These are phyloP conservation scores for Triticum turgidum DNA, from an alignment of 176 grass and related monocot species.

Conservation along the genomic window DNA sequence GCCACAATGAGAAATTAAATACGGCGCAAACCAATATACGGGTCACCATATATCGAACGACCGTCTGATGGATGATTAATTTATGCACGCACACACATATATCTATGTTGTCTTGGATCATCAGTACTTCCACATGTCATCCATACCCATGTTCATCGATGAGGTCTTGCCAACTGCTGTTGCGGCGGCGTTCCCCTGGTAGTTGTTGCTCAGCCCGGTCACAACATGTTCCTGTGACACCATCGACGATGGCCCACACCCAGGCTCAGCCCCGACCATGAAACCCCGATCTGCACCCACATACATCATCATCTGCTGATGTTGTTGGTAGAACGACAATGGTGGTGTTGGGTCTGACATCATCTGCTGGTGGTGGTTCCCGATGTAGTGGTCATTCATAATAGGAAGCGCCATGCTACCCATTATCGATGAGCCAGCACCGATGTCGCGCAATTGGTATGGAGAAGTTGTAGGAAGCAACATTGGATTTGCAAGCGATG, in stretches of 20 bases:
- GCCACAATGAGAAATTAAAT: neutral
- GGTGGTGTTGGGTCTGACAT: no score
- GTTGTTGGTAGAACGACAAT: neutral
- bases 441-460: neutral
- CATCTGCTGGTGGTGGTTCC: neutral
- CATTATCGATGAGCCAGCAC: neutral
- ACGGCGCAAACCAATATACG: neutral
- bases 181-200: neutral
- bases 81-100: neutral
- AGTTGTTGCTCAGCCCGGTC: conserved; percentile 4
- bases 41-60: neutral
- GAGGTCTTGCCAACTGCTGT: neutral
- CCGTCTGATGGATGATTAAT: neutral
- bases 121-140: conserved; percentile 12
- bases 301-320: neutral
- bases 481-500: neutral
- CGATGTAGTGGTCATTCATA: neutral
- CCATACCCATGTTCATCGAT: neutral
- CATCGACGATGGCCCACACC: neutral
- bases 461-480: neutral
- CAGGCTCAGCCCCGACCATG: neutral
- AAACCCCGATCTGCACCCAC: neutral
- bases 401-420: neutral
- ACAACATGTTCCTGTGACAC: neutral
- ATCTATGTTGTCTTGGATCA: no score